These are phyloP conservation scores for Kwoniella bestiolae DNA, from an alignment of 768 basidiomycete species.

Conservation along the genomic window DNA sequence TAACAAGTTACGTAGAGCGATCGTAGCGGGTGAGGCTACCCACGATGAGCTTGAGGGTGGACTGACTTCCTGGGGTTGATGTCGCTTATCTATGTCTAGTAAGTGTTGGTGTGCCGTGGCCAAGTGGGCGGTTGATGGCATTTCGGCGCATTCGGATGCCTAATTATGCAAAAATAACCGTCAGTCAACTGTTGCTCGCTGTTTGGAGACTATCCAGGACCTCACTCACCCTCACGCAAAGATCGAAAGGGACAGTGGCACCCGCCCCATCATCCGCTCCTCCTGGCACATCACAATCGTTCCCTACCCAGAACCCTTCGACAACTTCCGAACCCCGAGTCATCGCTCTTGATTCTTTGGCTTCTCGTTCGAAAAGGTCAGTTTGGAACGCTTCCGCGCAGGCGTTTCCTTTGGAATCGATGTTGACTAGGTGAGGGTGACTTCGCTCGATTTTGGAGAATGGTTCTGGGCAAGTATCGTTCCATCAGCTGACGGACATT, in stretches of 20 bases:
- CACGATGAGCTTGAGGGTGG: slow-evolving; percentile 18
- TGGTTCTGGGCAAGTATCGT: slow-evolving; percentile 41
- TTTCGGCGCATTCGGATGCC: slow-evolving; percentile 43
- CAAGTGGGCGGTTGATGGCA: slow-evolving; percentile 32
- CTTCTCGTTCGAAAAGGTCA: slow-evolving; percentile 55
- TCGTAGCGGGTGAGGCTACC: slow-evolving; percentile 43
- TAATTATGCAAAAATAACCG: background rate
- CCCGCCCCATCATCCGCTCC: slow-evolving; percentile 33
- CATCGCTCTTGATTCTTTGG: slow-evolving; percentile 42
- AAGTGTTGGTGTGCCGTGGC: slow-evolving; percentile 29
- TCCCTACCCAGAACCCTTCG: slow-evolving; percentile 55
- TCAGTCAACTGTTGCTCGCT: too few relatives aligned
- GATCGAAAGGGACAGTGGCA: slow-evolving; percentile 33
- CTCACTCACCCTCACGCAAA: slow-evolving; percentile 36
- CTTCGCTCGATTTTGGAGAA: slow-evolving; percentile 50
- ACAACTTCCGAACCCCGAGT: slow-evolving; percentile 52
- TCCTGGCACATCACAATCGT: slow-evolving; percentile 48
- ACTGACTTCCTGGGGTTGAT: slow-evolving; percentile 9
- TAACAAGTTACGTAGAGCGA: slow-evolving; percentile 46
- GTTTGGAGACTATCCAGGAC: background rate
- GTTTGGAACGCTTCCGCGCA: slow-evolving; percentile 32
- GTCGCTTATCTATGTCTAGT: slow-evolving; percentile 32
- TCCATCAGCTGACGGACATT: too few relatives aligned
- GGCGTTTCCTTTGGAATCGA: slow-evolving; percentile 36
- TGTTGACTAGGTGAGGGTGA: slow-evolving; percentile 48